Conservation (phyloP, 2,329 filamentous ascomycete species). For the Blastomyces gilchristii region DNA sequence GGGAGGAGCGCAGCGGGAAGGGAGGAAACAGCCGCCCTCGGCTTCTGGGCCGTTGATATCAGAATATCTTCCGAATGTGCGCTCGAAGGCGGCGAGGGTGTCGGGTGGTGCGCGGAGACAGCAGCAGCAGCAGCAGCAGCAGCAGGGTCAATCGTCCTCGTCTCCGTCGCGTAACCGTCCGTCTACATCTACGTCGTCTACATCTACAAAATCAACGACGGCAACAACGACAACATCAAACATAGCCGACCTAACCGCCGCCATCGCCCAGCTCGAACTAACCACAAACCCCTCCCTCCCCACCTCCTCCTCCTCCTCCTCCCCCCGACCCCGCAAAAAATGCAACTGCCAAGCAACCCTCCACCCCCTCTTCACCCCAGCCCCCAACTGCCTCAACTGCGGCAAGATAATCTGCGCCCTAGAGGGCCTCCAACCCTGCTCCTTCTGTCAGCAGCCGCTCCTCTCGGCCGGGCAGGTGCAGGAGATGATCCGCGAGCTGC, state of each 20-base stretch:
- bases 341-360: conserved; percentile 83
- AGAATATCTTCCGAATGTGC: conserved; percentile 53
- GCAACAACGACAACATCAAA: conserved; percentile 38
- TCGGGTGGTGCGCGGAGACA: neutral
- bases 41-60: conserved; percentile 72
- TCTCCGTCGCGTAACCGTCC: conserved; percentile 35
- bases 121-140: conserved; percentile 31
- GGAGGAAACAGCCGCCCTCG: conserved; percentile 48
- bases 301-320: conserved; percentile 54
- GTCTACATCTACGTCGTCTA: neutral
- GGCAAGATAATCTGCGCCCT: conserved; percentile 94
- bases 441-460: conserved; percentile 70
- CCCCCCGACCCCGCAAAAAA: conserved; percentile 51
- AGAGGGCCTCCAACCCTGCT: conserved; percentile 88
- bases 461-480: conserved; percentile 65
- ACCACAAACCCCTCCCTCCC: conserved; percentile 82
- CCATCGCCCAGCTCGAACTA: conserved; percentile 82
- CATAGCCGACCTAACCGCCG: conserved; percentile 53
- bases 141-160: conserved; percentile 9
- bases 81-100: conserved; percentile 47
- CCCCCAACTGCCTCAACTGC: conserved; percentile 84
- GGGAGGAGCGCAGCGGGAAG: neutral
- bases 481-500: conserved; percentile 72
- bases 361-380: conserved; percentile 80
- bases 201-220: conserved; percentile 1